Conservation (phyloP, 257 asterid genomes). For the Mentha longifolia region DNA sequence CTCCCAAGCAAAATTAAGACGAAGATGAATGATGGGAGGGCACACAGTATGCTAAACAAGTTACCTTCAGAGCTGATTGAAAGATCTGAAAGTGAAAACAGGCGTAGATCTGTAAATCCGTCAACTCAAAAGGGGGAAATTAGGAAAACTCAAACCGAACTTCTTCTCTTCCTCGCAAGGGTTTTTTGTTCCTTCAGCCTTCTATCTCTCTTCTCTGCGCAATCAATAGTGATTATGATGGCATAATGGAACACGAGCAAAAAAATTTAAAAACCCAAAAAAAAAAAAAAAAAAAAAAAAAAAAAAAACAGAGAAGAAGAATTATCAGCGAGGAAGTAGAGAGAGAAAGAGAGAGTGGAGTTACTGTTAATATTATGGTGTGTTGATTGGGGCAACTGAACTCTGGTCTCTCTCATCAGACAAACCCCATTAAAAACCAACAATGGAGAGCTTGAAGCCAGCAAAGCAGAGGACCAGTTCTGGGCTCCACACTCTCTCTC, state of each 20-base stretch:
- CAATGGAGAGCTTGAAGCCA: slow-evolving; percentile 78
- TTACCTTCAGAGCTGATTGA: slow-evolving; percentile 48
- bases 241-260: slow-evolving; percentile 31
- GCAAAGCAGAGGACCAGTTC: slow-evolving; percentile 71
- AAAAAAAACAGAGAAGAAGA: slow-evolving; percentile 18
- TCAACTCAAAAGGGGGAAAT: slow-evolving; percentile 44
- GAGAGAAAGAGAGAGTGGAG: slow-evolving; percentile 24
- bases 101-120: slow-evolving; percentile 72
- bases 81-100: slow-evolving; percentile 64
- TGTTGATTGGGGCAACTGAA: slow-evolving; percentile 59
- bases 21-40: neutral
- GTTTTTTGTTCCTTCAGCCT: slow-evolving; percentile 24
- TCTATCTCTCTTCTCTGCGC: slow-evolving; percentile 27
- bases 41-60: slow-evolving; percentile 25
- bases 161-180: slow-evolving; percentile 11
- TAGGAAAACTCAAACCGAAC: neutral
- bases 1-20: neutral
- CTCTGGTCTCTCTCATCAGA: slow-evolving; percentile 66
- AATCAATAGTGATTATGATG: slow-evolving; percentile 34
- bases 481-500: slow-evolving; percentile 67
- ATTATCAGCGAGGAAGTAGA: slow-evolving; percentile 2
- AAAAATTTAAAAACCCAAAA: slow-evolving; percentile 22
- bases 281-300: too few species aligned
- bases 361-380: slow-evolving; percentile 26
- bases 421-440: slow-evolving; percentile 86